A percentile compares a stretch with the other conserved stretches of the same genome.
These are phyloP conservation scores for Fusarium guadeloupense DNA, from an alignment of 2,329 filamentous ascomycete species.

Conservation along the genomic window DNA sequence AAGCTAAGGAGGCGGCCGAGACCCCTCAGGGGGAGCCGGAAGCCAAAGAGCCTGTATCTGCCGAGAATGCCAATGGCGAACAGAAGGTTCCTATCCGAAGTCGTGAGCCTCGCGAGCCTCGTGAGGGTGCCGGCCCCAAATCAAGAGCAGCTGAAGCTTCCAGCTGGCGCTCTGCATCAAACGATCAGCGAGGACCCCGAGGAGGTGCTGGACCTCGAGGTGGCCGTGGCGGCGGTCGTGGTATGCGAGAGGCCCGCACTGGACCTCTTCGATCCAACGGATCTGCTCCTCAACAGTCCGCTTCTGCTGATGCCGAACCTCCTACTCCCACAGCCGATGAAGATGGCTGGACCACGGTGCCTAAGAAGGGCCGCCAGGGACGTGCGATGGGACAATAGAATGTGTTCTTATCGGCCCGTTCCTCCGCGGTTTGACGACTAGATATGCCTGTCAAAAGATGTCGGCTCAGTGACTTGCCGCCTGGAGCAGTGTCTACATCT, in stretches of 20 bases:
- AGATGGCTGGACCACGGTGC: slow-evolving; percentile 70
- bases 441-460: slow-evolving; percentile 47
- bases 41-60: slow-evolving; percentile 23
- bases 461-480: slow-evolving; percentile 31
- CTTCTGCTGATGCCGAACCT: slow-evolving; percentile 45
- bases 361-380: slow-evolving; percentile 51
- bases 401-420: slow-evolving; percentile 50
- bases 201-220: slow-evolving; percentile 58
- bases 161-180: slow-evolving; percentile 67
- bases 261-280: slow-evolving; percentile 60
- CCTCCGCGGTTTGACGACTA: slow-evolving; percentile 49
- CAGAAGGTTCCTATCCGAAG: slow-evolving; percentile 57
- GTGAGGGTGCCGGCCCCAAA: slow-evolving; percentile 57
- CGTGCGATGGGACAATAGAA: slow-evolving; percentile 45
- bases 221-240: slow-evolving; percentile 55
- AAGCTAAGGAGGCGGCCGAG: slow-evolving; percentile 44
- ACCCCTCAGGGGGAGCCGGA: slow-evolving; percentile 42
- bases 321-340: slow-evolving; percentile 60
- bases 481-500: slow-evolving; percentile 32
- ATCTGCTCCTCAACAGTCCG: slow-evolving; percentile 50
- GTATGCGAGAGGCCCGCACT: slow-evolving; percentile 54
- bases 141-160: slow-evolving; percentile 66
- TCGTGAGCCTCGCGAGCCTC: slow-evolving; percentile 55
- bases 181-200: slow-evolving; percentile 59
- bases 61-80: slow-evolving; percentile 51